Conservation (phyloP, 2,329 filamentous ascomycete species). For the Colletotrichum lentis region DNA sequence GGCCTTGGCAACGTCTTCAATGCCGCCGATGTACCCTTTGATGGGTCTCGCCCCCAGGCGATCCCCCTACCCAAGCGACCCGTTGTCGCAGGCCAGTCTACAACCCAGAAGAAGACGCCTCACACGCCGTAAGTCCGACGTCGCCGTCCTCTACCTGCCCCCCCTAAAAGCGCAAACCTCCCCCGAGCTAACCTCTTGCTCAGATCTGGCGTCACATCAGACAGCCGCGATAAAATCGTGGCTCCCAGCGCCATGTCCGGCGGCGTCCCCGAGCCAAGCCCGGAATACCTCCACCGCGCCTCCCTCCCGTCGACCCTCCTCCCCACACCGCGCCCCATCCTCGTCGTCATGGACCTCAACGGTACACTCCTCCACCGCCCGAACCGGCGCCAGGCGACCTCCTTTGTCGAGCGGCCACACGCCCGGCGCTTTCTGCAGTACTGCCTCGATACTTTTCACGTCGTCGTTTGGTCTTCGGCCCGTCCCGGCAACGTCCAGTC, state of each 20-base stretch:
- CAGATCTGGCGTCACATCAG: not conserved
- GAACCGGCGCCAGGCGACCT: slow-evolving; percentile 53
- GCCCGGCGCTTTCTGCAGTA: slow-evolving; percentile 75
- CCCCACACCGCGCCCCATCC: slow-evolving; percentile 65
- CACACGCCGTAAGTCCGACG: slow-evolving; percentile 11
- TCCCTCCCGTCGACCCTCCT: slow-evolving; percentile 53
- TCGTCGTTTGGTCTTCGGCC: slow-evolving; percentile 93
- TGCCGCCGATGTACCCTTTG: not conserved
- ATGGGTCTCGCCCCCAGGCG: not conserved
- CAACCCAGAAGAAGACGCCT: slow-evolving; percentile 4
- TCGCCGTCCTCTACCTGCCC: not conserved
- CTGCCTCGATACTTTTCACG: slow-evolving; percentile 75
- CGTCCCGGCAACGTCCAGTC: slow-evolving; percentile 73
- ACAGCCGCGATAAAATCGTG: slow-evolving; percentile 36
- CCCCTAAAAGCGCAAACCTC: not conserved
- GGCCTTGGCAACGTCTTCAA: slow-evolving; percentile 34
- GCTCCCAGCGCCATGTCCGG: slow-evolving; percentile 56
- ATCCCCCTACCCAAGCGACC: not conserved
- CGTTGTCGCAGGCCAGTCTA: slow-evolving; percentile 1
- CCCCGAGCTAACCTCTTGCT: not conserved
- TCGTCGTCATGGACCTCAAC: slow-evolving; percentile 92
- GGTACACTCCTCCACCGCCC: slow-evolving; percentile 85
- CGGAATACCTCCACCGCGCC: slow-evolving; percentile 68
- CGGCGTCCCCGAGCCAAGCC: slow-evolving; percentile 67
- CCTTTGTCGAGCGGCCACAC: slow-evolving; percentile 72